phyloP scores from a whole-genome alignment of 441 rosid genomes.

The Bocquillonia castaneifolia region DNA sequence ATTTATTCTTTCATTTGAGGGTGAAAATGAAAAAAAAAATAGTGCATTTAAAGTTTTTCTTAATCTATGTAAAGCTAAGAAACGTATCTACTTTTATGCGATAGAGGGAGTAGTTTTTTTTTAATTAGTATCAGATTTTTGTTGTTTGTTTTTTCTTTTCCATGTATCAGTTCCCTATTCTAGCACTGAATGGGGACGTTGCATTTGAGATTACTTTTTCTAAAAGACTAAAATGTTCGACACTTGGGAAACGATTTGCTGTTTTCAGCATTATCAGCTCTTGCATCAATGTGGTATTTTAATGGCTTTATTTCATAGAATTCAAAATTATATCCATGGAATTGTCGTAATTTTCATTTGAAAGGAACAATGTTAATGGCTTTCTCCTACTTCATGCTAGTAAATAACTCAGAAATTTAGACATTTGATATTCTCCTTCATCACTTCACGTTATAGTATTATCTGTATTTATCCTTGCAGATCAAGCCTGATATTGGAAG shows the following conservation, averaged over 20 bases:
- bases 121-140: neutral
- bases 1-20: too few relatives aligned
- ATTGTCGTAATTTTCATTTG: neutral
- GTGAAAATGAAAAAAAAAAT: too few relatives aligned
- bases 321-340: neutral
- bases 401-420: neutral
- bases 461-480: conserved; percentile 30
- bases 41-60: too few relatives aligned
- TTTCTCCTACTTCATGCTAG: neutral
- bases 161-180: neutral
- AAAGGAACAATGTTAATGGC: neutral
- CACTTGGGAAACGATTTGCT: neutral
- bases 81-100: too few relatives aligned
- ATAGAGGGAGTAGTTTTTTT: too few relatives aligned
- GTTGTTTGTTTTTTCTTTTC: neutral
- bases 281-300: too few relatives aligned
- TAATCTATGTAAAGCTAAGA: too few relatives aligned
- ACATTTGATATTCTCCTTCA: neutral
- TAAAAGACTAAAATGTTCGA: neutral
- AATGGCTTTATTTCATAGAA: neutral
- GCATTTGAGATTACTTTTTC: too few relatives aligned
- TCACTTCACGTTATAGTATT: neutral
- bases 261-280: neutral
- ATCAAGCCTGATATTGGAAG: conserved; percentile 66
- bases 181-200: neutral